Evolutionary conservation across 2,329 filamentous ascomycete genomes (phyloP).

Genomic region (Colletotrichum chrysophilum): DNA sequence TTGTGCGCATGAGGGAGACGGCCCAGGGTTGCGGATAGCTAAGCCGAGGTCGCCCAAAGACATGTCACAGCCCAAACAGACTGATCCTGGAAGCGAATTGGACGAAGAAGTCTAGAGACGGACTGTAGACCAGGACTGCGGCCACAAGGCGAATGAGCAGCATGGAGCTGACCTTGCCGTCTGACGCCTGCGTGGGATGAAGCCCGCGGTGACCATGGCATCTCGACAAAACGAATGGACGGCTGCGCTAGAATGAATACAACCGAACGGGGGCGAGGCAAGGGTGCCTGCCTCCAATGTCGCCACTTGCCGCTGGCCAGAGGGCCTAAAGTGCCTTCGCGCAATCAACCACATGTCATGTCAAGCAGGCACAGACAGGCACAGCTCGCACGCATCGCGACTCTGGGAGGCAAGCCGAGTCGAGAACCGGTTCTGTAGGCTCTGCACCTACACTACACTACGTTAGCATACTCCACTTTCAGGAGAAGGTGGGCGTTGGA

Average conservation of each 20-base stretch:
- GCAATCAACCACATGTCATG: not conserved
- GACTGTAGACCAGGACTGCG: not conserved
- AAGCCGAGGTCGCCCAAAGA: not conserved
- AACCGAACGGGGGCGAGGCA: not conserved
- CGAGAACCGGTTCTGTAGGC: conserved; percentile 16
- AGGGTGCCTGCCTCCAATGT: not conserved
- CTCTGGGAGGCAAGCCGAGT: conserved; percentile 4
- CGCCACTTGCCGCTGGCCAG: not conserved
- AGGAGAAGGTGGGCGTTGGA: conserved; percentile 19
- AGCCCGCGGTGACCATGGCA: not conserved
- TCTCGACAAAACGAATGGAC: not conserved
- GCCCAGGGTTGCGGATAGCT: not conserved
- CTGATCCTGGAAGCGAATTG: not conserved
- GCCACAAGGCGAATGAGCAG: not conserved
- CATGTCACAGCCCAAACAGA: not conserved
- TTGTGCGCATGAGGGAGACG: not conserved
- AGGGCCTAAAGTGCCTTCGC: not conserved
- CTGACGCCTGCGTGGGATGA: not conserved
- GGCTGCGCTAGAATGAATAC: not conserved
- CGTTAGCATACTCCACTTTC: conserved; percentile 13
- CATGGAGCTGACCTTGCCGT: not conserved
- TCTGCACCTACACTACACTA: not conserved
- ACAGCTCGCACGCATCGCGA: not conserved
- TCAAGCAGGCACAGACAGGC: not conserved
- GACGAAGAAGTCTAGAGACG: not conserved